These are phyloP conservation scores for Teunomyces pallodes DNA, from an alignment of 805 yeast species.

Conservation along the genomic window DNA sequence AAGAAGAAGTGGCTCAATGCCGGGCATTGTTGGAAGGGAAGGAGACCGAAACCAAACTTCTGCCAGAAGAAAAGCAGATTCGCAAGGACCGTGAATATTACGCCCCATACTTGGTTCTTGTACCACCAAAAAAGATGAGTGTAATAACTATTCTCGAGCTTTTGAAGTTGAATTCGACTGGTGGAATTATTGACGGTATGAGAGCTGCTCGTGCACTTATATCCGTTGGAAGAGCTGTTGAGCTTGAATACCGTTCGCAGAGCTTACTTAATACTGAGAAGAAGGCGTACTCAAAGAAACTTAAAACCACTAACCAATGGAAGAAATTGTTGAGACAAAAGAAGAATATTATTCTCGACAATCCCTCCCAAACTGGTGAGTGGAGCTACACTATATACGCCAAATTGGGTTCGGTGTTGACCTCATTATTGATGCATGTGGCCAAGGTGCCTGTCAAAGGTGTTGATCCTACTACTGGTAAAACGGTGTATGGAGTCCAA, in stretches of 20 bases:
- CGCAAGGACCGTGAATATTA: conserved; percentile 51
- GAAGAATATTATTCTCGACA: conserved; percentile 9
- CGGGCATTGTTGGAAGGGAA: conserved; percentile 38
- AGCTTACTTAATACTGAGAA: conserved; percentile 56
- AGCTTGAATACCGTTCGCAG: conserved; percentile 77
- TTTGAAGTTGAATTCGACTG: conserved; percentile 68
- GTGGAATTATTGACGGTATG: conserved; percentile 78
- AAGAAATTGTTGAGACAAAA: conserved; percentile 40
- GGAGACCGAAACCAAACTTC: conserved; percentile 14
- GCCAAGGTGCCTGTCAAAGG: conserved; percentile 82
- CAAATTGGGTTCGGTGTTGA: conserved; percentile 76
- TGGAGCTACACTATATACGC: conserved; percentile 36
- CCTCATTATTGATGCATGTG: conserved; percentile 72
- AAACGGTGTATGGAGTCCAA: conserved; percentile 63
- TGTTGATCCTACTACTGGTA: conserved; percentile 74
- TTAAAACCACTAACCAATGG: conserved; percentile 48
- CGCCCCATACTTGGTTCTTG: conserved; percentile 74
- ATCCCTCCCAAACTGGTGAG: conserved; percentile 12
- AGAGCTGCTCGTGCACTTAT: conserved; percentile 79
- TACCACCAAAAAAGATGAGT: conserved; percentile 76
- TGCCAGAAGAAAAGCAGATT: conserved; percentile 19
- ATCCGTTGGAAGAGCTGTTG: conserved; percentile 80
- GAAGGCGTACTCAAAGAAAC: conserved; percentile 40
- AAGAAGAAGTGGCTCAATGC: conserved; percentile 62
- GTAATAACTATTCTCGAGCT: conserved; percentile 83